Base-by-base conservation (phyloP, 1,284 basidiomycete genomes). In the Ustilago xerochloae region DNA sequence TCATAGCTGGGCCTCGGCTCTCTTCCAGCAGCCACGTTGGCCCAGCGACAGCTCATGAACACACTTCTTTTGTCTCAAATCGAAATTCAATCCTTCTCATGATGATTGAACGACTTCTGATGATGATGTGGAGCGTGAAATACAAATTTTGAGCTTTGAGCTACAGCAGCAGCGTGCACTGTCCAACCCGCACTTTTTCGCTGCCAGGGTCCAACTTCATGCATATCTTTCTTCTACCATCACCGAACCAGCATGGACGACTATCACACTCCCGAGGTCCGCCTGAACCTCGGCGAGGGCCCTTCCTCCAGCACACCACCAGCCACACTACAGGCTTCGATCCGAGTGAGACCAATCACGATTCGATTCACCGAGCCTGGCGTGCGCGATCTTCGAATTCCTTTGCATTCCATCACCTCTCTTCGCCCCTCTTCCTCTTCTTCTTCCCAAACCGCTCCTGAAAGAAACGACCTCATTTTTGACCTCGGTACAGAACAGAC, bases 311-410 rank as follows among this genome's bases (percentile, higher is more conserved):
- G n/a, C n/a, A 24, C 39, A 16, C 28, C 18, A 28, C 1, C 36
- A 5, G 20, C 49, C 5, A 3, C 47, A 0, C 32, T 62, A 7
- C 53, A 56, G 7, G 60, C 63, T 0, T 10, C 26, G 26, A 18
- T 74, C 9, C 56, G 65, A 9, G 20, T 75, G 6, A 54, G 67
- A n/a, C 72, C 63, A 22, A 30, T 66, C 32, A 71, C 59, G 18
- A 38, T 75, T 26, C 61, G 72, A 10, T 75, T 75, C 51, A 70
- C 72, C 32, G 72, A 75, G 35, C 60, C 72, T 6, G 72, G 63
- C 15, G 54, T 75, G 1, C 45, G 38, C 29, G 67, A 71, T 26
- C 46, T 70, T 6, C 24, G 51, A 1, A 50, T 75, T 10, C 18
- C 33, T 7, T 33, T 71, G 2, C 52, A 57, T n/a, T 59, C 66